Base-by-base conservation (phyloP, 257 asterid genomes). In the Solanum rostratum region DNA sequence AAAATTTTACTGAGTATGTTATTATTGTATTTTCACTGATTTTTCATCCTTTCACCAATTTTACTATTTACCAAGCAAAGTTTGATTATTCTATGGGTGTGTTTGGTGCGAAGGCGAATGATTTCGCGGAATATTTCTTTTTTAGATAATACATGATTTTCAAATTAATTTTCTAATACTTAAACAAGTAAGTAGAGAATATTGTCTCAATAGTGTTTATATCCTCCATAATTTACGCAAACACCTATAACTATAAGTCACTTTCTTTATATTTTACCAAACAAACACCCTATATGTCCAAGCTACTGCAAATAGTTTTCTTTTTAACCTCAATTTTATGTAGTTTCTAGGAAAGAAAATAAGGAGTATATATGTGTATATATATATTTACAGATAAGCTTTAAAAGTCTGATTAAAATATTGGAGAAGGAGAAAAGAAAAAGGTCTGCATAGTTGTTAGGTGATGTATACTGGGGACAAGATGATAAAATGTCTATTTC, bases 401-500 rank as follows among this genome's bases (percentile, higher is more conserved):
- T 30, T 50, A 27, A 78, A 29, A 78, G 4, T 29, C 9, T 14
- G 29, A 68, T 13, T 57, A 50, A 71, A 27, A 15, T 49, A 49
- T 24, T 46, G 80, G n/a, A 16, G 50, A 27, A 84, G 65, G 53
- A 29, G 24, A 10, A 46, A 33, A 59, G 54, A 49, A 49, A 74
- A 63, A 80, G 65, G 54, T 79, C 71, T 57, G 85, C 84, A 50
- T 80, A 91, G 87, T 74, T 2, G 91, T 84, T 92, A 85, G 91
- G 86, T 62, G 86, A 68, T 85, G 78, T 83, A 87, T 41, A 87
- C 10, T 82, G 90, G 93, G 90, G 88, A 89, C 90, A 84, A 88
- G 87, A 86, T 81, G 87, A 85, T 83, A 80, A 85, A 80, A 83
- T 87, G 81, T 60, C 79, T 83, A 83, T 85, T 88, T 80, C 76